Conservation (phyloP, 768 basidiomycete genomes). For the Suillus discolor region DNA sequence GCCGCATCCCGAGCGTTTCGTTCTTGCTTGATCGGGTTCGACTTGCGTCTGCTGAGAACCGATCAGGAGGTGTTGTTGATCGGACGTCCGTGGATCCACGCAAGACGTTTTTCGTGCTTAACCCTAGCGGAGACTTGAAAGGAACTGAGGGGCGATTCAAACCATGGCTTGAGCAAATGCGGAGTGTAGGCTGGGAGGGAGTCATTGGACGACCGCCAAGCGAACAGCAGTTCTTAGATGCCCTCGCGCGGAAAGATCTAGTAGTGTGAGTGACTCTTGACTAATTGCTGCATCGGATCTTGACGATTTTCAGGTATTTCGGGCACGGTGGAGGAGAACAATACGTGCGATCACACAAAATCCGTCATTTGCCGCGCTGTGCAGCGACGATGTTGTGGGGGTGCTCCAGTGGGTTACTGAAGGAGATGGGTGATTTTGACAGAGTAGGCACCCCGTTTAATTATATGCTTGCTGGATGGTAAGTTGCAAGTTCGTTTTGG, state of each 20-base stretch:
- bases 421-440: conserved; percentile 95
- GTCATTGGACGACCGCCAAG: conserved; percentile 73
- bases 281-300: conserved; percentile 4
- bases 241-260: conserved; percentile 74
- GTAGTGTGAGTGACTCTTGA: conserved; percentile 73
- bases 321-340: conserved; percentile 97
- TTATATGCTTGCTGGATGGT: conserved; percentile 99
- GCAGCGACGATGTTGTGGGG: conserved; percentile 98
- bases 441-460: conserved; percentile 89
- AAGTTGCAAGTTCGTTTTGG: conserved; percentile 31
- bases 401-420: conserved; percentile 89
- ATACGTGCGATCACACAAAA: conserved; percentile 85
- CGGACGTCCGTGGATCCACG: conserved; percentile 62
- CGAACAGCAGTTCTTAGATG: conserved; percentile 81
- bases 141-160: conserved; percentile 83
- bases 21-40: conserved; percentile 85
- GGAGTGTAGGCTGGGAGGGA: conserved; percentile 79
- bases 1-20: conserved; percentile 88
- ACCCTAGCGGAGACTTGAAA: conserved; percentile 88
- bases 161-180: conserved; percentile 77
- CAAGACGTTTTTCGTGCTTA: conserved; percentile 82
- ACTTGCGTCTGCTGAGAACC: conserved; percentile 42
- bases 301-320: conserved; percentile 69
- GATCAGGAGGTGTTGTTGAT: conserved; percentile 33
- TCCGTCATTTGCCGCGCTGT: conserved; percentile 80